Evolutionary conservation across 2,329 filamentous ascomycete species (phyloP).

Genomic region (Xylariaceae sp.): DNA sequence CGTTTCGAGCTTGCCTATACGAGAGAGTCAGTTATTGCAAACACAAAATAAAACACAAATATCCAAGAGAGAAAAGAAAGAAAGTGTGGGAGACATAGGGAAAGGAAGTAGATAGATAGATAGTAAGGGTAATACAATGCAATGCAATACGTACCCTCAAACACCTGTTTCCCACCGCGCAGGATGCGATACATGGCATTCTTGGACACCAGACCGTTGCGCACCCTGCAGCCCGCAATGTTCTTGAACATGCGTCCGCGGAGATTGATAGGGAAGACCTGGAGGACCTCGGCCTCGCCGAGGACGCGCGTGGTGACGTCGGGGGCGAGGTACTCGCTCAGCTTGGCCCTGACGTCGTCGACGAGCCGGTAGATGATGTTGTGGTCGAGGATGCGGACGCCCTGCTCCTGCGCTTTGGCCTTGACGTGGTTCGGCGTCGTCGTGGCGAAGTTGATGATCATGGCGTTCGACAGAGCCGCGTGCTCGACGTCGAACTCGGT

Average conservation of each 20-base stretch:
- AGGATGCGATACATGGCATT: slow-evolving; percentile 65
- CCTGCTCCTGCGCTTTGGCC: slow-evolving; percentile 61
- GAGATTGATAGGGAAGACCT: slow-evolving; percentile 78
- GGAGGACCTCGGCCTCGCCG: slow-evolving; percentile 81
- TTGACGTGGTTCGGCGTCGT: slow-evolving; percentile 61
- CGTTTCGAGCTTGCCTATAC: slow-evolving; percentile 66
- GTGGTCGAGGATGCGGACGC: slow-evolving; percentile 75
- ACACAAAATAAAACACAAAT: no score
- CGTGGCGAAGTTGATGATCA: slow-evolving; percentile 84
- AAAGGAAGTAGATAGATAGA: no score
- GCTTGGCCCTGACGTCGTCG: slow-evolving; percentile 62
- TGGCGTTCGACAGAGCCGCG: slow-evolving; percentile 67
- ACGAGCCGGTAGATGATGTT: slow-evolving; percentile 79
- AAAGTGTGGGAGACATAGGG: no score
- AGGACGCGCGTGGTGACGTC: slow-evolving; percentile 63
- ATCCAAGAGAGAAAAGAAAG: neutral
- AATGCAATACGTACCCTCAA: slow-evolving; percentile 67
- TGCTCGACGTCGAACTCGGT: slow-evolving; percentile 86
- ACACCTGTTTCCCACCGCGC: slow-evolving; percentile 64
- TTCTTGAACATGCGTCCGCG: slow-evolving; percentile 64
- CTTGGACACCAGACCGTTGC: slow-evolving; percentile 68
- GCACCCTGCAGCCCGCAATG: slow-evolving; percentile 82
- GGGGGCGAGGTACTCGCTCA: slow-evolving; percentile 66
- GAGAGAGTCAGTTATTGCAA: neutral
- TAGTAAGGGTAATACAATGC: no score